A percentile compares a stretch with the other conserved stretches of the same genome.
Evolutionary conservation across 208 protist species (phyloP).

Genomic region (Trypanosoma grayi): DNA sequence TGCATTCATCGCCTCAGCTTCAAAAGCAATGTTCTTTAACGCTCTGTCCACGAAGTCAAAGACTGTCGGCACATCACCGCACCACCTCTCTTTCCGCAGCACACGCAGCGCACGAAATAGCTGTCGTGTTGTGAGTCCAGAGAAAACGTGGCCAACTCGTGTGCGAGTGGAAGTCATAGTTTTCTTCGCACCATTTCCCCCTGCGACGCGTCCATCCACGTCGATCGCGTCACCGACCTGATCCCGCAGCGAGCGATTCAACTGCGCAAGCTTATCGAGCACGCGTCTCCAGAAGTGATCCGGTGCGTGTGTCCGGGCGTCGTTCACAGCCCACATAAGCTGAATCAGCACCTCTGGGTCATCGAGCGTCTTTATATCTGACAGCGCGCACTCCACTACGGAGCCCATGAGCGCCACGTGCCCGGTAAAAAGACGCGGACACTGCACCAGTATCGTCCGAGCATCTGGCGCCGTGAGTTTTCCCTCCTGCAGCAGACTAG

Average conservation of each 20-base stretch:
- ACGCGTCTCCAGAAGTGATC: slow-evolving; percentile 54
- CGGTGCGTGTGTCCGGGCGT: slow-evolving; percentile 42
- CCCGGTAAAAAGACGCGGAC: slow-evolving; percentile 24
- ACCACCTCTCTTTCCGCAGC: slow-evolving; percentile 49
- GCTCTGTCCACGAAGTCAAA: slow-evolving; percentile 62
- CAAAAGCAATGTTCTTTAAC: slow-evolving; percentile 77
- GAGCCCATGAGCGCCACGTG: slow-evolving; percentile 36
- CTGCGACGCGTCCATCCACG: neutral
- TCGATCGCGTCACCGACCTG: slow-evolving; percentile 18
- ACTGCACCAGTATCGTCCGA: slow-evolving; percentile 40
- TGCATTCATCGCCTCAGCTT: slow-evolving; percentile 35
- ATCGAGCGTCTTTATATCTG: slow-evolving; percentile 28
- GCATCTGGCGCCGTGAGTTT: slow-evolving; percentile 34
- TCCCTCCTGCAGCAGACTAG: slow-evolving; percentile 27
- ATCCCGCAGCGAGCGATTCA: slow-evolving; percentile 44
- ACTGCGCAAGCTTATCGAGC: slow-evolving; percentile 35
- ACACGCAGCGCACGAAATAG: slow-evolving; percentile 67
- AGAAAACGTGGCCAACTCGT: slow-evolving; percentile 63
- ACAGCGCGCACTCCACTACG: slow-evolving; percentile 42
- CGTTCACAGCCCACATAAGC: slow-evolving; percentile 69
- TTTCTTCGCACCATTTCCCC: neutral
- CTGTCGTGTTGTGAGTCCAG: slow-evolving; percentile 70
- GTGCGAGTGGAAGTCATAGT: neutral
- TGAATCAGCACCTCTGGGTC: slow-evolving; percentile 47
- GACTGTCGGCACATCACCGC: slow-evolving; percentile 35